A percentile compares a stretch with the other conserved stretches of the same genome.
Conservation (phyloP, 305 asterid species). For the Fraxinus greggii region DNA sequence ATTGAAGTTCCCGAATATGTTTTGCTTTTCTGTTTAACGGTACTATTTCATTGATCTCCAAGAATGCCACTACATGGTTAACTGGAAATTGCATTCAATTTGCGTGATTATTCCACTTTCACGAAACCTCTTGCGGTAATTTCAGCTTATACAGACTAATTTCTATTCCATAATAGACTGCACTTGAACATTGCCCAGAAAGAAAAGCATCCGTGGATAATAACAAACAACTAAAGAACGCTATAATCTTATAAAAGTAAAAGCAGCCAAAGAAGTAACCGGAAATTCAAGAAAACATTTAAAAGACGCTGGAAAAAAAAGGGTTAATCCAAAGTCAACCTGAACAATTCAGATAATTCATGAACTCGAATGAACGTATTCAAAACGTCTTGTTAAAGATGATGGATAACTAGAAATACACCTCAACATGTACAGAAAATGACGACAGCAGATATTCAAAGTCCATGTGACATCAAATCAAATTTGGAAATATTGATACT, state of each 20-base stretch:
- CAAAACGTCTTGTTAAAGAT: neutral
- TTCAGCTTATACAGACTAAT: neutral
- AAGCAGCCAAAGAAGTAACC: neutral
- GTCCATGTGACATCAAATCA: slow-evolving; percentile 23
- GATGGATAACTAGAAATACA: slow-evolving; percentile 21
- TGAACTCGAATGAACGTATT: neutral
- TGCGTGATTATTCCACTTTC: neutral
- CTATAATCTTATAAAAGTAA: slow-evolving; percentile 5
- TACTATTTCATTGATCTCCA: slow-evolving; percentile 10
- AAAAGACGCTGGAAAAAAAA: neutral
- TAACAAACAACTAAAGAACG: slow-evolving; percentile 3
- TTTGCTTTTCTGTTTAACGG: slow-evolving; percentile 6
- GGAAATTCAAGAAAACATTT: slow-evolving; percentile 3
- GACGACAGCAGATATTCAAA: slow-evolving; percentile 27
- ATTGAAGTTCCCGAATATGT: slow-evolving; percentile 14
- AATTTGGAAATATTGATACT: slow-evolving; percentile 31
- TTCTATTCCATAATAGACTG: neutral
- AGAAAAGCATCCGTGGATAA: neutral
- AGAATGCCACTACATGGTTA: slow-evolving; percentile 7
- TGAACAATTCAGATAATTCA: neutral
- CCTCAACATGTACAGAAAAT: slow-evolving; percentile 9
- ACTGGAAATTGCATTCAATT: neutral
- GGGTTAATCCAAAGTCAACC: slow-evolving; percentile 11
- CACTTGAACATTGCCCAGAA: neutral
- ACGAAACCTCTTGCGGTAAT: neutral